phyloP scores from a whole-genome alignment of 2,329 filamentous ascomycete genomes.

The Thelonectria blattea region DNA sequence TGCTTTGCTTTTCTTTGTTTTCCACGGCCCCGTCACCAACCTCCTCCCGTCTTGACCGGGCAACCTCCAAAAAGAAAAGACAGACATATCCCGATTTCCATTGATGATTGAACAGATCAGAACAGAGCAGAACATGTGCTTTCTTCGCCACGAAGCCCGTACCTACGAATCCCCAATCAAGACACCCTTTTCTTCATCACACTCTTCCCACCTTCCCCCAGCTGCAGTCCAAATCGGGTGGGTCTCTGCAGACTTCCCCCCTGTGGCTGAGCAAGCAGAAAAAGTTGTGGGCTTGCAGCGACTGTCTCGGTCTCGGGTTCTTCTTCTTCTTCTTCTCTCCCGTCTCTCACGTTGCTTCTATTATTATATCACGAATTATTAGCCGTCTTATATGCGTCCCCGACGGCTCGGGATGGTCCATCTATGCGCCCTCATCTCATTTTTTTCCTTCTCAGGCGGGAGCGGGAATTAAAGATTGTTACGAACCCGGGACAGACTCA shows the following conservation, averaged over 20 bases:
- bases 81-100: not conserved
- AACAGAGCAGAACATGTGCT: no score
- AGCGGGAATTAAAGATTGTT: not conserved
- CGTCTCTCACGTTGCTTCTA: not conserved
- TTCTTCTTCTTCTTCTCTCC: not conserved
- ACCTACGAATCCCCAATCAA: not conserved
- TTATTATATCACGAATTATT: not conserved
- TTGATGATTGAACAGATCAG: no score
- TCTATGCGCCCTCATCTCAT: not conserved
- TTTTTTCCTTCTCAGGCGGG: no score
- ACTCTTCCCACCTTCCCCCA: constrained; percentile 2
- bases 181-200: not conserved
- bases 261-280: no score
- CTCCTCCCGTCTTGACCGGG: no score
- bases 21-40: no score
- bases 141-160: not conserved
- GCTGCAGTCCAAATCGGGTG: no score
- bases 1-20: no score
- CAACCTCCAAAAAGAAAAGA: no score
- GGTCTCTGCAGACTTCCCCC: no score
- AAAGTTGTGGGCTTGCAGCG: no score
- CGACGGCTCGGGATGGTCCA: not conserved
- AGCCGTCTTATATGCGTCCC: not conserved
- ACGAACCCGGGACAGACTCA: not conserved
- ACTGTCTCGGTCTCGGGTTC: not conserved